These are phyloP conservation scores for Aspergillus olivimuriae DNA, from an alignment of 495 filamentous ascomycete species.

Conservation along the genomic window DNA sequence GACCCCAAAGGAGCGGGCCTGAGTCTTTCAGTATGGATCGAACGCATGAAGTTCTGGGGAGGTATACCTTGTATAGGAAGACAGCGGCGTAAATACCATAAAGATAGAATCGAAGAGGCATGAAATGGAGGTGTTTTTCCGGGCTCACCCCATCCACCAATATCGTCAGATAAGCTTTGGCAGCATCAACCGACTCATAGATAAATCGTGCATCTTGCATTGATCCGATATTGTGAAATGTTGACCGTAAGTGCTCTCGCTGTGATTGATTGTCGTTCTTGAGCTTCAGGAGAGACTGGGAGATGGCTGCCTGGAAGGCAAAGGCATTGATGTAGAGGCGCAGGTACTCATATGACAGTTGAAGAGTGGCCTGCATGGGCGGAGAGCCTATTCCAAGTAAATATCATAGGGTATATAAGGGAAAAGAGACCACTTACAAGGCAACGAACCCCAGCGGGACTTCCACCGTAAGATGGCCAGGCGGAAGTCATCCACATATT, in stretches of 20 bases:
- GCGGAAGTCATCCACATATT: slow-evolving; percentile 61
- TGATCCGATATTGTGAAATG: slow-evolving; percentile 48
- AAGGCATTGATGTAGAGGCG: slow-evolving; percentile 61
- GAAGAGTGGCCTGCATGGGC: slow-evolving; percentile 49
- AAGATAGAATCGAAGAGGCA: slow-evolving; percentile 54
- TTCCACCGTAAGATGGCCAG: slow-evolving; percentile 58
- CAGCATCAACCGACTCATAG: slow-evolving; percentile 57
- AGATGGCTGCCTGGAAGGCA: slow-evolving; percentile 60
- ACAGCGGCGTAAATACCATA: slow-evolving; percentile 54
- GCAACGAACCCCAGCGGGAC: slow-evolving; percentile 53
- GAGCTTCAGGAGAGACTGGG: slow-evolving; percentile 45
- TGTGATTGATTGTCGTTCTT: slow-evolving; percentile 32
- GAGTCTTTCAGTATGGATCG: background rate
- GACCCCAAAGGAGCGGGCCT: slow-evolving; percentile 51
- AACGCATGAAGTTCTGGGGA: background rate
- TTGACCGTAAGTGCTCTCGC: slow-evolving; percentile 36
- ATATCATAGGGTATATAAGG: slow-evolving; percentile 1
- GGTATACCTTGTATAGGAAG: slow-evolving; percentile 46
- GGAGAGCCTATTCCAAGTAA: slow-evolving; percentile 41
- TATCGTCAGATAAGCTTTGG: slow-evolving; percentile 50
- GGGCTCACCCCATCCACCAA: slow-evolving; percentile 50
- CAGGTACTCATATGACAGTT: slow-evolving; percentile 59
- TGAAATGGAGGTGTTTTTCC: slow-evolving; percentile 49
- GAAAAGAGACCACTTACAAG: slow-evolving; percentile 29
- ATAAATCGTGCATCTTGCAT: slow-evolving; percentile 58